Conservation (phyloP, 371 early-diverging fungal genomes). For the Dichotomocladium elegans region DNA sequence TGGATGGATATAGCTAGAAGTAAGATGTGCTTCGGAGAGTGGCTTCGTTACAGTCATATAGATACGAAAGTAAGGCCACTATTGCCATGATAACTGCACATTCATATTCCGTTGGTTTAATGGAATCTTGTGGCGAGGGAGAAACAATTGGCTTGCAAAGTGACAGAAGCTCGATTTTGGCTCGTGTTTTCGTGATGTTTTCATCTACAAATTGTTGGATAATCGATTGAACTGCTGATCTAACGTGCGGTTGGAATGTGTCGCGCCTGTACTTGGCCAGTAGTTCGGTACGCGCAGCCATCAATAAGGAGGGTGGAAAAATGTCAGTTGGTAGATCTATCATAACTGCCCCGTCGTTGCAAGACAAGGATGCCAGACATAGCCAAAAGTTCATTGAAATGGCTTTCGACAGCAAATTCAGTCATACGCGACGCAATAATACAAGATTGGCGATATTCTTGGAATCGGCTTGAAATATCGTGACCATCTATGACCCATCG, state of each 20-base stretch:
- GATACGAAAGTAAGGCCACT: constrained; percentile 12
- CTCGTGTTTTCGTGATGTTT: constrained; percentile 18
- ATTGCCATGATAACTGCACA: constrained; percentile 23
- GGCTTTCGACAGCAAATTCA: constrained; percentile 11
- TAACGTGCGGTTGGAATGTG: constrained; percentile 17
- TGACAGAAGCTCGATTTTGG: constrained; percentile 19
- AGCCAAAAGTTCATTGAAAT: constrained; percentile 13
- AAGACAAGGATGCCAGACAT: constrained; percentile 18
- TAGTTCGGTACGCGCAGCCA: constrained; percentile 14
- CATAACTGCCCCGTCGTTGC: constrained; percentile 13
- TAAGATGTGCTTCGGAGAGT: constrained; percentile 21
- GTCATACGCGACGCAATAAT: constrained; percentile 9
- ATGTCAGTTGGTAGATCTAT: constrained; percentile 12
- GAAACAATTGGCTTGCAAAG: constrained; percentile 15
- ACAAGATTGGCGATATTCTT: constrained; percentile 8
- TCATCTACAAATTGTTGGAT: constrained; percentile 19
- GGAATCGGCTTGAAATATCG: constrained; percentile 8
- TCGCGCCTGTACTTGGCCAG: constrained; percentile 11
- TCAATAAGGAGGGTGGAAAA: constrained; percentile 16
- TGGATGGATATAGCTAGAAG: constrained; percentile 16
- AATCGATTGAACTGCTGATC: constrained; percentile 17
- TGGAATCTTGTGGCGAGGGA: constrained; percentile 14
- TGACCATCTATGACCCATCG: constrained; percentile 11
- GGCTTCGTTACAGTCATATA: constrained; percentile 19
- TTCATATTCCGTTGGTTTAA: constrained; percentile 19